Conservation (phyloP, 2,329 filamentous ascomycete genomes). For the Daldinia eschscholtzii region DNA sequence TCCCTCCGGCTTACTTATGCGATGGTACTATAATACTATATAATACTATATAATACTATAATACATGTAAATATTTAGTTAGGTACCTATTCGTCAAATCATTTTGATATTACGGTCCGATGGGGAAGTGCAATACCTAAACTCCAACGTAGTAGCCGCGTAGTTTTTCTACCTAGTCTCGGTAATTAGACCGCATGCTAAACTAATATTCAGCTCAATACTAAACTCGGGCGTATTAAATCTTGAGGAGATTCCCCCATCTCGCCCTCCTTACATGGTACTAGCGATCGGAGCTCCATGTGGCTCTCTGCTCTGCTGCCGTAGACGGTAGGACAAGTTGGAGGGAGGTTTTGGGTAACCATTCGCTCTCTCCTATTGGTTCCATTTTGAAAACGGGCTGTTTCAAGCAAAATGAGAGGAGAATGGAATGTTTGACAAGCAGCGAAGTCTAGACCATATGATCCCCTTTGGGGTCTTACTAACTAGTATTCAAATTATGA, state of each 20-base stretch:
- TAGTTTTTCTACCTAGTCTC: neutral
- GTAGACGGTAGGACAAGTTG: neutral
- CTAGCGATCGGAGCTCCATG: too few species aligned
- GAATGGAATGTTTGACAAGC: neutral
- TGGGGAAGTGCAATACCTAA: neutral
- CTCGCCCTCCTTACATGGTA: neutral
- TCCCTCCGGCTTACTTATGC: neutral
- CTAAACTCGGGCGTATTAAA: slow-evolving; percentile 10
- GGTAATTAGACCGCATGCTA: neutral
- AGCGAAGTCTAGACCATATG: neutral
- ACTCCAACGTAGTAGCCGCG: neutral
- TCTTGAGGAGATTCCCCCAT: neutral
- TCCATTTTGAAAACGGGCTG: neutral
- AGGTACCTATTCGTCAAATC: neutral
- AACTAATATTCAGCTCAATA: neutral
- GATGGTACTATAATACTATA: neutral
- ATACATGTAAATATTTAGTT: neutral
- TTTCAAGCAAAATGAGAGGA: slow-evolving; percentile 5
- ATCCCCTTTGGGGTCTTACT: neutral
- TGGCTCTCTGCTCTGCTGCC: slow-evolving; percentile 14
- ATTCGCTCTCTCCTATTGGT: neutral
- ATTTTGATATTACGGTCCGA: neutral
- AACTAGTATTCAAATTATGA: neutral
- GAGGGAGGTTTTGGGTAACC: neutral
- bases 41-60: neutral